Percentiles rank a stretch among this genome's conserved stretches.
Conservation (phyloP, 2,329 filamentous ascomycete genomes). For the Exophiala alcalophila region DNA sequence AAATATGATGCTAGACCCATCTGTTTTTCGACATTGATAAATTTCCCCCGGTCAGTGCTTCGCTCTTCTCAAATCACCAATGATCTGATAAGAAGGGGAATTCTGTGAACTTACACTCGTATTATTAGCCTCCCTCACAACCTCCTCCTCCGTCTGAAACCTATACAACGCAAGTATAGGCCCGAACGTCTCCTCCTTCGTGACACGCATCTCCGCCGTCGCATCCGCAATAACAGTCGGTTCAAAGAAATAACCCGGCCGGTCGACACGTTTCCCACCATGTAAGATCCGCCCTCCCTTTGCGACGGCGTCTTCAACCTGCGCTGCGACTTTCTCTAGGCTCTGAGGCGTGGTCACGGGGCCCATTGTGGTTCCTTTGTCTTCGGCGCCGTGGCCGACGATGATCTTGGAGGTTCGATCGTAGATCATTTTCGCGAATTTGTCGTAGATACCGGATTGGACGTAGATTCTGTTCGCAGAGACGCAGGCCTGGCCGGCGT, state of each 20-base stretch:
- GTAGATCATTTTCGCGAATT: slow-evolving; percentile 71
- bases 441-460: slow-evolving; percentile 74
- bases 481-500: slow-evolving; percentile 88
- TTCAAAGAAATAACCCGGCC: slow-evolving; percentile 67
- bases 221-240: slow-evolving; percentile 77
- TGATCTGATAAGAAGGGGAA: too few relatives aligned
- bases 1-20: slow-evolving; percentile 38
- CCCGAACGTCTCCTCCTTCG: slow-evolving; percentile 91
- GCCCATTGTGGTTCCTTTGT: slow-evolving; percentile 73
- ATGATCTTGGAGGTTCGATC: slow-evolving; percentile 52
- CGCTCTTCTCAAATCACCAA: too few relatives aligned
- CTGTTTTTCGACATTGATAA: too few relatives aligned
- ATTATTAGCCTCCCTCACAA: slow-evolving; percentile 34
- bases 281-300: slow-evolving; percentile 73
- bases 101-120: too few relatives aligned
- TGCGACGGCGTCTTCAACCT: slow-evolving; percentile 74
- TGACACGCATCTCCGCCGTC: slow-evolving; percentile 74
- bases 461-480: slow-evolving; percentile 87
- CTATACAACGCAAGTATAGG: slow-evolving; percentile 70
- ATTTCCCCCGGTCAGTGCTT: too few relatives aligned
- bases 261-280: slow-evolving; percentile 44
- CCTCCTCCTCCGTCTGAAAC: slow-evolving; percentile 37
- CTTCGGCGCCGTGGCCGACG: slow-evolving; percentile 71
- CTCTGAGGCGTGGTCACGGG: slow-evolving; percentile 79
- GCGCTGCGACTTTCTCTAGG: slow-evolving; percentile 68